Evolutionary conservation across 768 basidiomycete species (phyloP).

Genomic region (Mycena leptocephala): DNA sequence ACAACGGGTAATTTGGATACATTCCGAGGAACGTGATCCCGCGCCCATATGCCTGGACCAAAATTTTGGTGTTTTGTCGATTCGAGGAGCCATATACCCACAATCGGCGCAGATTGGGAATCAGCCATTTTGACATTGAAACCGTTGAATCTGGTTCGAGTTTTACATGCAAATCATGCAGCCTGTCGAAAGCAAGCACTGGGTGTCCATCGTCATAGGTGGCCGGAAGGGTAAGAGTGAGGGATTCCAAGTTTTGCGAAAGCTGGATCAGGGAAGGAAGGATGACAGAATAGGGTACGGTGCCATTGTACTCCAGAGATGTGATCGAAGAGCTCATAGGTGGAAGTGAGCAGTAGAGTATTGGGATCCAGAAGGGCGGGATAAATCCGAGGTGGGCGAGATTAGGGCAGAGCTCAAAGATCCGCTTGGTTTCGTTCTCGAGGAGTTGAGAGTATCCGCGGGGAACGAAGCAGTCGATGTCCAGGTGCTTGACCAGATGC

Average conservation of each 20-base stretch:
- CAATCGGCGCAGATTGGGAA: neutral
- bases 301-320: neutral
- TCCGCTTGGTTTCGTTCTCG: neutral
- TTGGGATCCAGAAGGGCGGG: neutral
- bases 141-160: neutral
- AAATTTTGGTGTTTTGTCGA: neutral
- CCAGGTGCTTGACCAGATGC: neutral
- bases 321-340: neutral
- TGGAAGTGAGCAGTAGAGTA: neutral
- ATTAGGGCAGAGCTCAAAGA: slow-evolving; percentile 11
- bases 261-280: neutral
- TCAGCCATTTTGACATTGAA: neutral
- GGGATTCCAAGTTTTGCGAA: neutral
- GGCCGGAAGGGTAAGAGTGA: neutral
- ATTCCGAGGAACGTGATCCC: neutral
- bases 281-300: neutral
- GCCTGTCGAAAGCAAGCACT: neutral
- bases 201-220: neutral
- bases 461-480: slow-evolving; percentile 5
- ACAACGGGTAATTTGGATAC: no score
- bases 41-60: neutral
- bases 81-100: neutral
- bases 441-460: neutral
- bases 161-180: neutral
- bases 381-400: slow-evolving; percentile 9